Conservation (phyloP, 2,329 filamentous ascomycete species). For the Decorospora gaudefroyi region DNA sequence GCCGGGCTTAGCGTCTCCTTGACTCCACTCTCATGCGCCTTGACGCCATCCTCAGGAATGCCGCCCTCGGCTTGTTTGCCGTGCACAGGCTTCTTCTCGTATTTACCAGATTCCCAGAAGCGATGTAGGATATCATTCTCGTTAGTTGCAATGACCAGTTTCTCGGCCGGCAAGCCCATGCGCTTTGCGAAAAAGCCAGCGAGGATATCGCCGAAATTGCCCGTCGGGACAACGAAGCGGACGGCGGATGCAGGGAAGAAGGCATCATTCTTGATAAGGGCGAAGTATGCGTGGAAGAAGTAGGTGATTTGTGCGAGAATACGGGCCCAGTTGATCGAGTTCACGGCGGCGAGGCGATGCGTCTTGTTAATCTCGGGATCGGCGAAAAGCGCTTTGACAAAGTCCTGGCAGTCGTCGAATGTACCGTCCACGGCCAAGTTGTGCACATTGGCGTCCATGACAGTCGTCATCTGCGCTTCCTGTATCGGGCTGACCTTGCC, state of each 20-base stretch:
- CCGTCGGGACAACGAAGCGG: conserved; percentile 88
- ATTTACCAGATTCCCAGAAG: conserved; percentile 88
- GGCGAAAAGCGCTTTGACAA: conserved; percentile 89
- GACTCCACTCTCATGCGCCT: conserved; percentile 71
- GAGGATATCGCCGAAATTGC: conserved; percentile 95
- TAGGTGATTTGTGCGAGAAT: conserved; percentile 97
- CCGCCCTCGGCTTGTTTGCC: conserved; percentile 62
- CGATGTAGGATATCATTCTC: conserved; percentile 96
- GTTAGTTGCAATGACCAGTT: conserved; percentile 91
- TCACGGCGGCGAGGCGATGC: conserved; percentile 87
- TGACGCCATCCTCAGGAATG: conserved; percentile 60
- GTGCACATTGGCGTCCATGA: conserved; percentile 87
- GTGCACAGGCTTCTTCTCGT: conserved; percentile 78
- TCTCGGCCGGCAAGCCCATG: conserved; percentile 87
- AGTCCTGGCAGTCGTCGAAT: conserved; percentile 96
- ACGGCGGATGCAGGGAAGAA: conserved; percentile 67
- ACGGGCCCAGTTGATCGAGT: conserved; percentile 94
- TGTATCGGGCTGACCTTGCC: conserved; percentile 90
- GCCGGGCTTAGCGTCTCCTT: conserved; percentile 92
- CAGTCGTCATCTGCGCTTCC: conserved; percentile 96
- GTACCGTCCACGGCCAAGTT: conserved; percentile 87
- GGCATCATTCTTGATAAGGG: conserved; percentile 64
- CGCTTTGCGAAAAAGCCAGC: conserved; percentile 89
- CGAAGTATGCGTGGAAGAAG: conserved; percentile 95
- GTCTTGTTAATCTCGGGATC: conserved; percentile 81